A percentile compares a stretch with the other conserved stretches of the same genome.
phyloP scores from a whole-genome alignment of 1,139 yeast genomes.

The Saccharomyces hybrid region DNA sequence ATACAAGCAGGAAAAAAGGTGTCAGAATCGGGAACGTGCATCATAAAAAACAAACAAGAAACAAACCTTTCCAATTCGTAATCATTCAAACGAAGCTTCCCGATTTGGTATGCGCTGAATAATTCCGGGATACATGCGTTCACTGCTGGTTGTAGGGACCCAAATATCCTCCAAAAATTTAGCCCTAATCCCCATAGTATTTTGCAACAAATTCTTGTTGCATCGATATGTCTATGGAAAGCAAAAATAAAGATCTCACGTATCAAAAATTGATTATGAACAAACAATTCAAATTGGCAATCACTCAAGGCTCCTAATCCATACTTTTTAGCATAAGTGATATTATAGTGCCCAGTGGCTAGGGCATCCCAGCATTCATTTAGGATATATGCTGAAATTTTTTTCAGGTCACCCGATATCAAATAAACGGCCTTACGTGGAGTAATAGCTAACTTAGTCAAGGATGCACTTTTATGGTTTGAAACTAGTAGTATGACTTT shows the following conservation, averaged over 20 bases:
- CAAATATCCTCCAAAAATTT: constrained; percentile 16
- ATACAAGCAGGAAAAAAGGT: constrained; percentile 50
- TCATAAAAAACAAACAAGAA: constrained; percentile 14
- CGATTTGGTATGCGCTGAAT: constrained; percentile 24
- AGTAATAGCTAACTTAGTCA: constrained; percentile 53
- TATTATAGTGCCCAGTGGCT: constrained; percentile 33
- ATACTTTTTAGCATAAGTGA: constrained; percentile 37
- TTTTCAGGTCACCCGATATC: constrained; percentile 59
- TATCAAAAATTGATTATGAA: constrained; percentile 51
- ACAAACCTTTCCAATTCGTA: constrained; percentile 20
- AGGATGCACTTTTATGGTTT: constrained; percentile 30
- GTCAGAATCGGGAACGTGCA: constrained; percentile 47
- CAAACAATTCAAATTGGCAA: constrained; percentile 60
- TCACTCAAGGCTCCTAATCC: constrained; percentile 62
- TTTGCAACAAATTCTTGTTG: constrained; percentile 60
- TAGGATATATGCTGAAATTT: constrained; percentile 49
- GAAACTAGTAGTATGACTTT: constrained; percentile 46
- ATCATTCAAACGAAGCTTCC: constrained; percentile 19
- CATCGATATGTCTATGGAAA: constrained; percentile 56
- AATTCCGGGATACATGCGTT: constrained; percentile 23
- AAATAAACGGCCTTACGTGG: constrained; percentile 65
- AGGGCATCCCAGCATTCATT: constrained; percentile 65
- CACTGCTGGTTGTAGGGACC: constrained; percentile 15
- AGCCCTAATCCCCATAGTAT: constrained; percentile 56
- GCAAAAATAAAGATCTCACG: constrained; percentile 62